A percentile compares a stretch with the other conserved stretches of the same genome.
Conservation (phyloP, 78 protist species). For the Dictyostelium discoideum region DNA sequence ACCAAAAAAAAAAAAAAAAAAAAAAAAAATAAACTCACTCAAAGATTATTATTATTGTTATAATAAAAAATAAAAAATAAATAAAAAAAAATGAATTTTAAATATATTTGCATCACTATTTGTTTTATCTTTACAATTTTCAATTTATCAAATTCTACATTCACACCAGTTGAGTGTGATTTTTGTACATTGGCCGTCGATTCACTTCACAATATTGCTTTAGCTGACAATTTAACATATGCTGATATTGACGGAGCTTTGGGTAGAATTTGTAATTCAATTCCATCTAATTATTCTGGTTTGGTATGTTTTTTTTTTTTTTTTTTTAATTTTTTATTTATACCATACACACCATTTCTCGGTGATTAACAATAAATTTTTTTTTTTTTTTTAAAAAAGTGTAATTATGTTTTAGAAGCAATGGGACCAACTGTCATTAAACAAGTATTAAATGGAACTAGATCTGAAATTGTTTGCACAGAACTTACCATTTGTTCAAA, state of each 20-base stretch:
- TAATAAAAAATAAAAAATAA: neutral
- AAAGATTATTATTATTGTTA: neutral
- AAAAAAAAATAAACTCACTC: too few relatives aligned
- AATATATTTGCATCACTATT: neutral
- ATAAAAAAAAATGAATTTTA: neutral
- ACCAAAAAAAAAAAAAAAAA: too few relatives aligned
- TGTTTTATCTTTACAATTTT: neutral
- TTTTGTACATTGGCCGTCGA: conserved; percentile 24
- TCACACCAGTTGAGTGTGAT: conserved; percentile 41
- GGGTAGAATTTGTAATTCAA: conserved; percentile 19
- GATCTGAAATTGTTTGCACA: neutral
- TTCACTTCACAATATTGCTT: neutral
- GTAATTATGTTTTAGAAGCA: neutral
- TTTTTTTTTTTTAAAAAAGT: neutral
- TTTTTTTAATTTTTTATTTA: neutral
- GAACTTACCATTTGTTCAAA: conserved; percentile 11
- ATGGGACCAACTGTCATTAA: conserved; percentile 7
- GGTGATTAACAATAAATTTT: neutral
- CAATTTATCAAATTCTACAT: neutral
- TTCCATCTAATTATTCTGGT: conserved; percentile 14
- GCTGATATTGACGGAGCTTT: conserved; percentile 14
- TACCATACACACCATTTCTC: too few relatives aligned
- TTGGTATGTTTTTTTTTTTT: neutral
- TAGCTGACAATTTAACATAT: neutral
- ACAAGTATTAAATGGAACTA: conserved; percentile 33